Conservation (phyloP, 495 filamentous ascomycete species). For the Usnea hakonensis region DNA sequence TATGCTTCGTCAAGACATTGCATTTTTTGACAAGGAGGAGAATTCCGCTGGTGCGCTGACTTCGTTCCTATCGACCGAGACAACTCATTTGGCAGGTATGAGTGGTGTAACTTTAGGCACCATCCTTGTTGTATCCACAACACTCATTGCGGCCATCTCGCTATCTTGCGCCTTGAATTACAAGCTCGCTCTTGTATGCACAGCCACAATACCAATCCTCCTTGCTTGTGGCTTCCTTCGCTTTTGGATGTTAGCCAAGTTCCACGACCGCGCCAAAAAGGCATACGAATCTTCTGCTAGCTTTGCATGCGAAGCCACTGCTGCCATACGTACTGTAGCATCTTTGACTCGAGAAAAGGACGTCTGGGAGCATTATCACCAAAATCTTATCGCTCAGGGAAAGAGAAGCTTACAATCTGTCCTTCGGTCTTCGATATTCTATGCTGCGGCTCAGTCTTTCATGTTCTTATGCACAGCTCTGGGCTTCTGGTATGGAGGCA, state of each 20-base stretch:
- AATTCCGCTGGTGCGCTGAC: conserved; percentile 80
- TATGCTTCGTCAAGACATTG: conserved; percentile 89
- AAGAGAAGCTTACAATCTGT: conserved; percentile 56
- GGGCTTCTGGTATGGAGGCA: conserved; percentile 93
- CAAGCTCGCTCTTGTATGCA: conserved; percentile 85
- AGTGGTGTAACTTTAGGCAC: conserved; percentile 76
- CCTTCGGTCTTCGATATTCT: conserved; percentile 60
- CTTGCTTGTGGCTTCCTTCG: conserved; percentile 78
- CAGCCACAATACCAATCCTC: conserved; percentile 67
- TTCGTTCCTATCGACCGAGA: conserved; percentile 77
- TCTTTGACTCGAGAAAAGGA: conserved; percentile 76
- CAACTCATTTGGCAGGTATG: conserved; percentile 75
- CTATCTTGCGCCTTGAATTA: conserved; percentile 68
- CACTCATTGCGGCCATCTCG: conserved; percentile 59
- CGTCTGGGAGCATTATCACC: conserved; percentile 65
- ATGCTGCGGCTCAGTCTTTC: conserved; percentile 70
- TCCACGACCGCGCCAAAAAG: conserved; percentile 61
- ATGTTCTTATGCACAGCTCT: conserved; percentile 77
- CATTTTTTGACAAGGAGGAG: conserved; percentile 78
- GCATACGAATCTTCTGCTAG: conserved; percentile 68
- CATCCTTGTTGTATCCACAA: conserved; percentile 66
- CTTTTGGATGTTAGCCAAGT: conserved; percentile 70
- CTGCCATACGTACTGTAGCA: conserved; percentile 89
- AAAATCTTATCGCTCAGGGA: conserved; percentile 56
- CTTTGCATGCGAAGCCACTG: conserved; percentile 86